Percentiles rank a stretch among this genome's conserved stretches.
phyloP scores from a whole-genome alignment of 768 basidiomycete species.

The Chalciporus chontae region DNA sequence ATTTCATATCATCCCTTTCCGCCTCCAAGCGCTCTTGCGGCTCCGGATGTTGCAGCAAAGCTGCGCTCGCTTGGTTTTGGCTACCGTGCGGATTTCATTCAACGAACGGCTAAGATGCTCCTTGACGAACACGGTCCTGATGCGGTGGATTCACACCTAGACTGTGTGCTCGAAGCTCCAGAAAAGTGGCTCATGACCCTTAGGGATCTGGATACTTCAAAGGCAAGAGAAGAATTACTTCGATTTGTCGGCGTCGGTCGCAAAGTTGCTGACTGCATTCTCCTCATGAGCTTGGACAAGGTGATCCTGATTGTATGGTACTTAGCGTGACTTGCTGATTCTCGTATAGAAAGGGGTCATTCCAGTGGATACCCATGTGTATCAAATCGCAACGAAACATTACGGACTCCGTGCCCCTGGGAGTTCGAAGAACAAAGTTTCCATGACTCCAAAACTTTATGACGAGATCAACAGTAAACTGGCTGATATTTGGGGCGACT shows the following conservation, averaged over 20 bases:
- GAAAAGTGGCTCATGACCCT: conserved; percentile 61
- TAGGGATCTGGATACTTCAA: conserved; percentile 44
- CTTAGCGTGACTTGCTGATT: conserved; percentile 4
- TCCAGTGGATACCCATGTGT: conserved; percentile 94
- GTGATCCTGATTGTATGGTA: conserved; percentile 36
- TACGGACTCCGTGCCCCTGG: conserved; percentile 58
- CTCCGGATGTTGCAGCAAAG: conserved; percentile 50
- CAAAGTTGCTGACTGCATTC: conserved; percentile 94
- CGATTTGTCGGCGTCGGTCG: conserved; percentile 89
- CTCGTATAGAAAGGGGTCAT: conserved; percentile 70
- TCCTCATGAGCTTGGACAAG: conserved; percentile 92
- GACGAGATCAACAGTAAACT: conserved; percentile 65
- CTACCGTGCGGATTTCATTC: conserved; percentile 90
- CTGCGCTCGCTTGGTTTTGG: conserved; percentile 90
- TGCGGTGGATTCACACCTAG: not conserved
- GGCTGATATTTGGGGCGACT: conserved; percentile 67
- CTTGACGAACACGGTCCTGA: conserved; percentile 47
- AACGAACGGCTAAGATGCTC: conserved; percentile 77
- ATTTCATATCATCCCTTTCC: conserved; percentile 80
- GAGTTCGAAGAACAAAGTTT: conserved; percentile 41
- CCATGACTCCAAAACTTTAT: conserved; percentile 77
- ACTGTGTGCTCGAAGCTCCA: conserved; percentile 38
- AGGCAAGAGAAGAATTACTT: conserved; percentile 72
- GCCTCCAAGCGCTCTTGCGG: conserved; percentile 61
- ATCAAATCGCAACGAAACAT: conserved; percentile 81